Conservation (phyloP, 2,329 filamentous ascomycete genomes). For the Arthrobotrys pseudoclavata region DNA sequence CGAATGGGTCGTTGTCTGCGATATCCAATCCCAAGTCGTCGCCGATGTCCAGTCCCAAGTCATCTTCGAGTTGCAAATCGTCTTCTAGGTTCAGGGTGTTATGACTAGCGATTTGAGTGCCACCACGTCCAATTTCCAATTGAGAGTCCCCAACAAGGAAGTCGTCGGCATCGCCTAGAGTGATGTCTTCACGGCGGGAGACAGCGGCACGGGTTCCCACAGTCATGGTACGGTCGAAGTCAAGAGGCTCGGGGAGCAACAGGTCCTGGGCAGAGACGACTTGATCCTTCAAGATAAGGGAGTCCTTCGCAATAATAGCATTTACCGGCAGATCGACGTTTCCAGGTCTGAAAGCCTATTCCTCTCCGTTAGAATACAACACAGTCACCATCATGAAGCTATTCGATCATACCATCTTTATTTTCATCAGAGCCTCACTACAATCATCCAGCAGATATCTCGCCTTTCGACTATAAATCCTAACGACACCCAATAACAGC, state of each 20-base stretch:
- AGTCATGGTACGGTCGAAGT: constrained; percentile 71
- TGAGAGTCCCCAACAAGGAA: constrained; percentile 53
- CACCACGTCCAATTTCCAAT: constrained; percentile 53
- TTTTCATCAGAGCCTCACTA: constrained; percentile 96
- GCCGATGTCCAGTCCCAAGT: constrained; percentile 80
- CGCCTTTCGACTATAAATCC: constrained; percentile 97
- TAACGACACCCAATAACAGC: constrained; percentile 91
- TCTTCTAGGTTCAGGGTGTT: constrained; percentile 50
- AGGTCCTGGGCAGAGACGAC: constrained; percentile 93
- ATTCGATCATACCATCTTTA: constrained; percentile 84
- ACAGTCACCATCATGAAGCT: constrained; percentile 14
- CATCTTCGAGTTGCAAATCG: constrained; percentile 72
- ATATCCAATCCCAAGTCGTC: constrained; percentile 81
- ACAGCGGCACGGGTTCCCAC: constrained; percentile 65
- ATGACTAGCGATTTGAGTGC: constrained; percentile 51
- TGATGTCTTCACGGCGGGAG: constrained; percentile 74
- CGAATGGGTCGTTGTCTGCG: constrained; percentile 71
- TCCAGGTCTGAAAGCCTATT: constrained; percentile 90
- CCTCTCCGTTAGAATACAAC: background rate
- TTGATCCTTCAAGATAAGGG: constrained; percentile 89
- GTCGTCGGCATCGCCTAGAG: constrained; percentile 72
- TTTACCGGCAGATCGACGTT: constrained; percentile 95
- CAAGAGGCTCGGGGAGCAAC: constrained; percentile 84
- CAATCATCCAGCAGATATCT: constrained; percentile 97
- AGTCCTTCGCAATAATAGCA: constrained; percentile 83